Base-by-base conservation (phyloP, 2,329 filamentous ascomycete species). In the Penicillium sp. region DNA sequence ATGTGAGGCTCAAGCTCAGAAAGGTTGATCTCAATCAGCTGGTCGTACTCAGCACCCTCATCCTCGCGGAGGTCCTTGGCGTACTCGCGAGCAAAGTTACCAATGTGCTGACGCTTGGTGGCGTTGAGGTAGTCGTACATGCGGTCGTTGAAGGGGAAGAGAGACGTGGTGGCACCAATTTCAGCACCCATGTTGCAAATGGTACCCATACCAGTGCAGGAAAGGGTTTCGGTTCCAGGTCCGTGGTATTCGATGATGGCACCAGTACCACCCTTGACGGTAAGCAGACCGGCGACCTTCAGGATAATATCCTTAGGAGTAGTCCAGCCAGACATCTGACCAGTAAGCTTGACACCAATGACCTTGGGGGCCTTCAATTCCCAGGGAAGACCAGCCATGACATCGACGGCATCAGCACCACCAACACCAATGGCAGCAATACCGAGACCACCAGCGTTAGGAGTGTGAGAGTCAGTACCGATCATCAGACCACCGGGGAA, bases 401-500 rank as follows among this genome's bases (percentile, higher is more conserved):
- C 94, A 78, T 99, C 94, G 69, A 97, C 94, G 59, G 94, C 94
- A 79, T 97, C 94, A 71, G 93, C 94, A 84, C 94, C 93, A 79
- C 94, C 93, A 62, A 97, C 93, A 86, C 92, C 93, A 71, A 97
- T 96, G 59, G 91, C 90, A 69, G 84, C 86, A 88, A 95, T 96
- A 74, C 91, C 92, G 58, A 97, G 87, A 84, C 93, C 93, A 82
- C 93, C 93, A 70, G 85, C 93, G 74, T 99, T 99, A 70, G 93
- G 93, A 59, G 94, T 97, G 82, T 99, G 94, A 57, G 91, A 96
- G 77, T 97, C 93, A 66, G 93, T 97, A 75, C 94, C 94, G 72
- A 97, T 97, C 73, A 99, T 86, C 59, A 99, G 85, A 84, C 88
- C 93, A 84, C 94, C 94, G 64, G 94, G 94, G 88, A 97, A 97